Conservation (phyloP, 179 eudicot species). For the Heliamphora pulchella region DNA sequence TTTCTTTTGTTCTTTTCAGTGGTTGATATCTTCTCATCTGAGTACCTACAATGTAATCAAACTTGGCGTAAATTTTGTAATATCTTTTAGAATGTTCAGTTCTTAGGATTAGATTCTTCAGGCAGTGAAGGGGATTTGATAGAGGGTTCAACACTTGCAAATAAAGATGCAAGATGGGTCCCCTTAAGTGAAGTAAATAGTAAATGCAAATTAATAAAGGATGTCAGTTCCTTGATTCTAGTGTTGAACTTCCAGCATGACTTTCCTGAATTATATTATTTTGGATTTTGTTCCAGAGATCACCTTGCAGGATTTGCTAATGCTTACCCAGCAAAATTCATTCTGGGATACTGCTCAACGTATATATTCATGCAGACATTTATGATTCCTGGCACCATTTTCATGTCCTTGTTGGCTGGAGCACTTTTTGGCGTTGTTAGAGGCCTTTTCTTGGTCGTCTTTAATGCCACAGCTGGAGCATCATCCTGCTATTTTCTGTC, state of each 20-base stretch:
- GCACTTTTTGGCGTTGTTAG: conserved; percentile 85
- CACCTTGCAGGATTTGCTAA: conserved; percentile 68
- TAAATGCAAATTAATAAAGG: too few species aligned
- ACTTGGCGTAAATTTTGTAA: not conserved
- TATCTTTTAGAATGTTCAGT: not conserved
- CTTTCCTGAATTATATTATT: conserved; percentile 13
- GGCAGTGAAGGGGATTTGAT: not conserved
- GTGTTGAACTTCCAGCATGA: not conserved
- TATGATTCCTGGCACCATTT: conserved; percentile 97
- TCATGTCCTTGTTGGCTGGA: conserved; percentile 96
- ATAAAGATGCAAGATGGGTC: too few species aligned
- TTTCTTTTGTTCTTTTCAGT: not conserved
- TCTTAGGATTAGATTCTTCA: not conserved
- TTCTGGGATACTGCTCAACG: conserved; percentile 84
- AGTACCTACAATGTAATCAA: not conserved
- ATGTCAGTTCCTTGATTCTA: not conserved
- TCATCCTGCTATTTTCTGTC: conserved; percentile 89
- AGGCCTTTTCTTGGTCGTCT: conserved; percentile 87
- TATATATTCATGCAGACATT: conserved; percentile 99
- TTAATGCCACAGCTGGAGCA: conserved; percentile 94
- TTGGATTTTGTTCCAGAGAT: conserved; percentile 51
- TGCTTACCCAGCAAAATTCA: conserved; percentile 77
- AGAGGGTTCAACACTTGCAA: not conserved
- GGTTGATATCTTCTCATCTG: not conserved
- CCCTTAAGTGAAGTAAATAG: too few species aligned